A percentile compares a stretch with the other conserved stretches of the same genome.
Conservation (phyloP, 441 rosid species). For the Jatropha podagrica region DNA sequence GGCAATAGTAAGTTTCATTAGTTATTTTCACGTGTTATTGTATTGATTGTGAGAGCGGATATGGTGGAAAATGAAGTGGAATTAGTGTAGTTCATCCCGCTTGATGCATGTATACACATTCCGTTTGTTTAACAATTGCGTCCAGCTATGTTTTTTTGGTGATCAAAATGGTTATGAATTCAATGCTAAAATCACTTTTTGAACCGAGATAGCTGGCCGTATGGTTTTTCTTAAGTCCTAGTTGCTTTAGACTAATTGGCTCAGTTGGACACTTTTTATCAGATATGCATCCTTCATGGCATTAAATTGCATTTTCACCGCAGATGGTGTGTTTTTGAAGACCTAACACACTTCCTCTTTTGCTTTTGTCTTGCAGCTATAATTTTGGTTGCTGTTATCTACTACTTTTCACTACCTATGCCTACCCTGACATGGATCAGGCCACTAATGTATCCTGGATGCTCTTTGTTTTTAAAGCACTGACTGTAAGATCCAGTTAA, state of each 20-base stretch:
- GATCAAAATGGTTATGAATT: neutral
- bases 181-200: neutral
- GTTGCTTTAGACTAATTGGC: neutral
- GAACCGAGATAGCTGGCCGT: neutral
- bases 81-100: neutral
- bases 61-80: neutral
- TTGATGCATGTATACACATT: neutral
- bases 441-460: conserved; percentile 78
- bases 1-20: neutral
- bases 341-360: conserved; percentile 19
- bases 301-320: neutral
- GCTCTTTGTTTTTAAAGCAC: conserved; percentile 8
- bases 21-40: neutral
- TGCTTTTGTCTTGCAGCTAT: conserved; percentile 54
- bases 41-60: neutral
- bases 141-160: neutral
- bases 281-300: neutral
- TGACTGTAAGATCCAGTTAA: conserved; percentile 10
- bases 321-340: neutral
- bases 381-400: conserved; percentile 75
- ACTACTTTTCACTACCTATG: conserved; percentile 68
- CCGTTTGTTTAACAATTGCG: neutral
- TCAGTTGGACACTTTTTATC: too few relatives aligned
- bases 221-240: neutral
- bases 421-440: conserved; percentile 57